Evolutionary conservation across 75 land plant species (phyloP), one percentile per base, ranked within the genome.

Genomic region (Selaginella moellendorffii): DNA sequence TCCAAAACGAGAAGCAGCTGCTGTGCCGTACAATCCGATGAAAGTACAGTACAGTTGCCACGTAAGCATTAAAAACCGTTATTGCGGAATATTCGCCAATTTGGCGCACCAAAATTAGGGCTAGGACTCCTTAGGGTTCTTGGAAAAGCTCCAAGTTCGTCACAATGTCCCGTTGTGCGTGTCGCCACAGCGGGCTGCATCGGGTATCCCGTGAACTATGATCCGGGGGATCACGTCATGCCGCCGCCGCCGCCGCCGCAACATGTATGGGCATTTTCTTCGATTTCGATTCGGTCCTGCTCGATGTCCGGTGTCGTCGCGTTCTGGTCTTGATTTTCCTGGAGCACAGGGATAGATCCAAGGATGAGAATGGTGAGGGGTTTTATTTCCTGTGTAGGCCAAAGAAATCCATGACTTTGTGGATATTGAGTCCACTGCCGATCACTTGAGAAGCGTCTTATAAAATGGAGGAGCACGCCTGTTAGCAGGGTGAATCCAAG

Each of bases 1-100:
- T 89, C 26, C 97, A 83, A 58, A 78, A 85, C 65, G 96, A 92
- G 63, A 81, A 88, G 76, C 77, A 88, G 67, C 75, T 81, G 2
- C 31, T 82, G 65, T 88, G n/a, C n/a, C n/a, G n/a, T n/a, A n/a
- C n/a, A n/a, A n/a, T n/a, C n/a, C n/a, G n/a, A n/a, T n/a, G n/a
- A n/a, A n/a, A n/a, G n/a, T n/a, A n/a, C n/a, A n/a, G n/a, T n/a
- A n/a, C n/a, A n/a, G n/a, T n/a, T n/a, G n/a, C n/a, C n/a, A n/a
- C n/a, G n/a, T n/a, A n/a, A n/a, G n/a, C n/a, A n/a, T n/a, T n/a
- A n/a, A n/a, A n/a, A n/a, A n/a, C n/a, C n/a, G n/a, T n/a, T n/a
- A n/a, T n/a, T n/a, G n/a, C n/a, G n/a, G n/a, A n/a, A n/a, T n/a
- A n/a, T n/a, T n/a, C n/a, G n/a, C n/a, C n/a, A n/a, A n/a, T n/a